Evolutionary conservation across 1,284 basidiomycete genomes (phyloP), one percentile per base, ranked within the genome.

Genomic region (Clitocybe nebularis): DNA sequence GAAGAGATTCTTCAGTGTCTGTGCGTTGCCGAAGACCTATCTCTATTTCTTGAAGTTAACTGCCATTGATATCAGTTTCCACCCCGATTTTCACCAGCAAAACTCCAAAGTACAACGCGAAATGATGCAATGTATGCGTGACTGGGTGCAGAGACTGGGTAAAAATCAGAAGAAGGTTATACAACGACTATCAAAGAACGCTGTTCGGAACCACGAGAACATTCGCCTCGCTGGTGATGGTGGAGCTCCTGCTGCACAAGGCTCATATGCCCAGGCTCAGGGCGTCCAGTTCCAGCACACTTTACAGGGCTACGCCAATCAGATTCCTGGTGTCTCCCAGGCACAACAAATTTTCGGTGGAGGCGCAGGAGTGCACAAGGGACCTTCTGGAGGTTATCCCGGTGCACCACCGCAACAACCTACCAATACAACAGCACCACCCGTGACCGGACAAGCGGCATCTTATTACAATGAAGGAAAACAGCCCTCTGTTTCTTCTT

Each of bases 51-150:
- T n/a, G n/a, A n/a, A n/a, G n/a, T n/a, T n/a, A n/a, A n/a, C n/a
- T n/a, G n/a, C n/a, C n/a, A 36, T 41, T 20, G 24, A 24, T 4
- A 25, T 11, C 23, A 87, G 84, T 21, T 88, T 93, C 75, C 90
- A 94, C 60, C 91, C 90, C 5, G 85, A 90, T 55, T 94, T 90
- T 70, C 78, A 83, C 58, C 74, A 84, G 58, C 62, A 65, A 9
- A 65, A 71, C 52, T 86, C 86, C 0, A 71, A 77, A 48, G 75
- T 94, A 21, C 92, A 94, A 61, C 70, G 74, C 26, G 79, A 88
- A 56, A 93, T 95, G 90, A 57, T 86, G 48, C 70, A 76, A 44
- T 75, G 69, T 50, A 74, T 85, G 75, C 63, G 60, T 17, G 62
- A 62, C 34, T 87, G 85, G 89, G 69, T 84, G 35, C 62, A 79